A percentile compares a stretch with the other conserved stretches of the same genome.
Evolutionary conservation across 768 basidiomycete species (phyloP).

Genomic region (Kwoniella botswanensis): DNA sequence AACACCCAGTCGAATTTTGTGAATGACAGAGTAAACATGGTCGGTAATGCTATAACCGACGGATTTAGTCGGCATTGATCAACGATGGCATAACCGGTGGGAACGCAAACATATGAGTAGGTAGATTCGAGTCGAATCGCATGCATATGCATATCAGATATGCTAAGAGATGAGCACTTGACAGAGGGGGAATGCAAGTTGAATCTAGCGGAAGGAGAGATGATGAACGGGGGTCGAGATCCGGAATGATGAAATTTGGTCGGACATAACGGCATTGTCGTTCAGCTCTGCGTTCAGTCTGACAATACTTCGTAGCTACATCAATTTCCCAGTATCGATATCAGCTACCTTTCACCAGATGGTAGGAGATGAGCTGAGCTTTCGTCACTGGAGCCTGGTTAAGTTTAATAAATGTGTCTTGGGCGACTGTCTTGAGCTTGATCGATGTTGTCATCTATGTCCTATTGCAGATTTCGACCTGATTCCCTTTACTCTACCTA

Average conservation of each 20-base stretch:
- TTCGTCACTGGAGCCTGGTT: no score
- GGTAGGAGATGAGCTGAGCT: no score
- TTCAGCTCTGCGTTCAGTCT: no score
- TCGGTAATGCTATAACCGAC: slow-evolving; percentile 20
- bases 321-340: no score
- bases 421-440: no score
- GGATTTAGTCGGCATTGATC: slow-evolving; percentile 18
- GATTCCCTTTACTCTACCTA: no score
- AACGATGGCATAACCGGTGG: not conserved
- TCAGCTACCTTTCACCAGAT: no score
- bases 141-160: no score
- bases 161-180: not conserved
- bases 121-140: not conserved
- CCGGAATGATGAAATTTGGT: not conserved
- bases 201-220: not conserved
- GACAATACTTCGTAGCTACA: no score
- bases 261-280: slow-evolving; percentile 14
- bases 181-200: not conserved
- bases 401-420: no score
- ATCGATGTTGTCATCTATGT: no score
- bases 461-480: no score
- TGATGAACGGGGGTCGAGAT: not conserved
- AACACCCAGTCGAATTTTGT: not conserved
- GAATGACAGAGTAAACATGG: slow-evolving; percentile 2
- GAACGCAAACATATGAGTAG: not conserved